phyloP scores from a whole-genome alignment of 306 rosid species.

The Hippophae gyantsensis region DNA sequence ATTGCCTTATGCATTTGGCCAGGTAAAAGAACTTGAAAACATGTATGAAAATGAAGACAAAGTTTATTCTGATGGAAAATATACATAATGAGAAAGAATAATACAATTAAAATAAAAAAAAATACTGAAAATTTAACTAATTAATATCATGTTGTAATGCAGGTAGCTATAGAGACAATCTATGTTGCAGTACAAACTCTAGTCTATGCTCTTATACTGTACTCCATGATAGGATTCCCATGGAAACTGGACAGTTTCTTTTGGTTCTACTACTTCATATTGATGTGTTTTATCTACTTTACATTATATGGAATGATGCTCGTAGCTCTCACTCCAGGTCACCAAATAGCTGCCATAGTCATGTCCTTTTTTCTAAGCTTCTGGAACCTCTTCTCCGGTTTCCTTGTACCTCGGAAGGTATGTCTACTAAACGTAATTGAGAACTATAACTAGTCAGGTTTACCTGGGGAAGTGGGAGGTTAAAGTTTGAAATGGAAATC shows the following conservation, averaged over 20 bases:
- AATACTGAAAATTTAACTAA: not conserved
- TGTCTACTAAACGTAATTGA: not conserved
- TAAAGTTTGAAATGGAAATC: too few species aligned
- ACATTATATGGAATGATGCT: constrained; percentile 43
- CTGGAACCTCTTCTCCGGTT: constrained; percentile 43
- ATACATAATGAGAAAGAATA: not conserved
- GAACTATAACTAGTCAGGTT: too few species aligned
- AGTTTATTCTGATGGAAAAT: not conserved
- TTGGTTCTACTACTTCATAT: constrained; percentile 28
- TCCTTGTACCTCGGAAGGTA: constrained; percentile 35
- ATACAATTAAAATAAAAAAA: not conserved
- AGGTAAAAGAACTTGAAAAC: constrained; percentile 15
- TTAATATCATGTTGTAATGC: constrained; percentile 6
- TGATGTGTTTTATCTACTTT: constrained; percentile 39
- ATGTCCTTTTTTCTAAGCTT: constrained; percentile 33
- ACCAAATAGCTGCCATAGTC: constrained; percentile 34
- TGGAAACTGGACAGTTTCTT: constrained; percentile 20
- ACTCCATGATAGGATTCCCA: constrained; percentile 38
- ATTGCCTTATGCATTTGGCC: constrained; percentile 38
- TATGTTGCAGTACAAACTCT: constrained; percentile 28
- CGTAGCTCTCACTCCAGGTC: constrained; percentile 38
- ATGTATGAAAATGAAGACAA: not conserved
- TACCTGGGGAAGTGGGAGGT: too few species aligned
- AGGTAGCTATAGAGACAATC: constrained; percentile 35
- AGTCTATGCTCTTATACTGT: constrained; percentile 24